phyloP scores from a whole-genome alignment of 2,329 filamentous ascomycete genomes.

The Penicillium sp. region DNA sequence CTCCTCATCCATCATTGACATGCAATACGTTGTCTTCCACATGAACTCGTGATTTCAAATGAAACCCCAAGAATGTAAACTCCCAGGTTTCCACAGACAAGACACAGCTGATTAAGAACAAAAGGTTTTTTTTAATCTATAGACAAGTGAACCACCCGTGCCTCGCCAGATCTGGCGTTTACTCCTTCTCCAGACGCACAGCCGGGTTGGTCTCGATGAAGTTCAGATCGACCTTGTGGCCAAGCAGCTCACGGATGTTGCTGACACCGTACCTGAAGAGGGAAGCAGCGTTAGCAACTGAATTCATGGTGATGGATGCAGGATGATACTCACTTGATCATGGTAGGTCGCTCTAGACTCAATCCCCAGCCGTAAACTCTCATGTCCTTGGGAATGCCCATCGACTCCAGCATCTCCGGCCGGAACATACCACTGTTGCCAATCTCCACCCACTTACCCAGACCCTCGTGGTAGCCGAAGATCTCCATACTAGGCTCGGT shows the following conservation, averaged over 20 bases:
- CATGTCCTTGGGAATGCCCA: conserved; percentile 91
- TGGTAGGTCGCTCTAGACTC: conserved; percentile 89
- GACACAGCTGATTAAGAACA: conserved; percentile 15
- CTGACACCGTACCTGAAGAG: conserved; percentile 64
- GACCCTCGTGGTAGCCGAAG: conserved; percentile 88
- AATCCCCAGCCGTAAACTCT: conserved; percentile 93
- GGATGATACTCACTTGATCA: conserved; percentile 76
- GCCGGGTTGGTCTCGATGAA: conserved; percentile 93
- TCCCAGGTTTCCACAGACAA: conserved; percentile 14
- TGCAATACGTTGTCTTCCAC: conserved; percentile 25
- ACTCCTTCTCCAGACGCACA: conserved; percentile 84
- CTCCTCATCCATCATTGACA: conserved; percentile 22
- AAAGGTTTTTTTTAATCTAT: conserved; percentile 20
- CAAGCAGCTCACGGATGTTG: conserved; percentile 89
- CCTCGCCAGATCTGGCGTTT: conserved; percentile 31
- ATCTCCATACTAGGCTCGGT: conserved; percentile 98
- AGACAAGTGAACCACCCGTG: conserved; percentile 12
- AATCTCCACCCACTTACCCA: conserved; percentile 93
- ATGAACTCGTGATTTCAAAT: conserved; percentile 25
- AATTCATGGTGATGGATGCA: background rate
- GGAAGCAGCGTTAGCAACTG: conserved; percentile 6
- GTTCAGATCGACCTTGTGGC: conserved; percentile 91
- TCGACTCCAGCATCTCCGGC: conserved; percentile 93
- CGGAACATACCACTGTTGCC: conserved; percentile 99
- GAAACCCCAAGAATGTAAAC: background rate